Evolutionary conservation across 108 stramenopile genomes (phyloP), one percentile per base, ranked within the genome.

Genomic region (Licmophora abbreviata): DNA sequence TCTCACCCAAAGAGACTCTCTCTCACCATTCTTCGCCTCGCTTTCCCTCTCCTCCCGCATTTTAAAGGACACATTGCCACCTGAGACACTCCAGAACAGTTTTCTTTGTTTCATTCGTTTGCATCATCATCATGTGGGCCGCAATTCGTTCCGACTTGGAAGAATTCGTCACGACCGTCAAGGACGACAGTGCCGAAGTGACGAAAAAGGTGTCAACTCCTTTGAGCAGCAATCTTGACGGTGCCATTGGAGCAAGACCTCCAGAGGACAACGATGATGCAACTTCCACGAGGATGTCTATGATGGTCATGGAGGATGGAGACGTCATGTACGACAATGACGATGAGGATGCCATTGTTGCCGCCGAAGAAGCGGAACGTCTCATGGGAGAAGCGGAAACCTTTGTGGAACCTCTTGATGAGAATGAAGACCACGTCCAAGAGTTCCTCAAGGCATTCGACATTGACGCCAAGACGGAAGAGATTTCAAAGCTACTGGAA

Each of bases 121-220:
- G n/a, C n/a, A 40, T 5, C 38, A 40, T 40, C 4, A 51, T 6
- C 36, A 78, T 78, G 77, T 78, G 77, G 77, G 59, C 44, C 6
- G 61, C 77, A 4, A 30, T 78, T 0, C 49, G 42, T 53, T 53
- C 59, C 23, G 77, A 78, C 44, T 64, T 78, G 36, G 35, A 42
- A 2, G 77, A 78, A 35, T 78, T 78, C 57, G 71, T 72, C 4
- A 30, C 41, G 43, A 65, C 63, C 0, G 76, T 77, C 0, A 59
- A 58, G 0, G 54, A 53, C 6, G 70, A 71, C 20, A 47, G 66
- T 5, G 26, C 66, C 2, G 56, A 66, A 24, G 64, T 54, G 8
- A 46, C 68, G 42, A 29, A 56, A 14, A 47, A 1, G 44, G 12
- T 27, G 64, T 17, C 44, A 52, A 9, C 8, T 25, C 33, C 34